A percentile compares a stretch with the other conserved stretches of the same genome.
Evolutionary conservation across 768 basidiomycete genomes (phyloP).

Genomic region (Russula sp.): DNA sequence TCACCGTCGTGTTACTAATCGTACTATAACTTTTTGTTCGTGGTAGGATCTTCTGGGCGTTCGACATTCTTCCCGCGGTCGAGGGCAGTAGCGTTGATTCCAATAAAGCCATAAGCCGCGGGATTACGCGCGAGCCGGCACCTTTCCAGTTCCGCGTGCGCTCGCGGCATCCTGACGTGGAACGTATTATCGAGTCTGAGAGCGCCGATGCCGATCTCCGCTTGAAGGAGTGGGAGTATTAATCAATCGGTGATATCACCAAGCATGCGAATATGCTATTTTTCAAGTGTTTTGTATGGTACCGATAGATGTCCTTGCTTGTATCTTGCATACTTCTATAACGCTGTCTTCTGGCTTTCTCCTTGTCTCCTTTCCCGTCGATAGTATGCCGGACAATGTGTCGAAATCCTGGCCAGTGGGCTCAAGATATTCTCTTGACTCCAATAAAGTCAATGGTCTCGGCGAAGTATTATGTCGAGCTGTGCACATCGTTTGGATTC

Average conservation of each 20-base stretch:
- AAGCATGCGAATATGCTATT: background rate
- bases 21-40: background rate
- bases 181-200: constrained; percentile 17
- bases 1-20: background rate
- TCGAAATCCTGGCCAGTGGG: too few species aligned
- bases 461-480: too few species aligned
- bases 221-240: constrained; percentile 22
- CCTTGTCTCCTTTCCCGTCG: too few species aligned
- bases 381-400: too few species aligned
- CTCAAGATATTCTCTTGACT: too few species aligned
- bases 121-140: constrained; percentile 11
- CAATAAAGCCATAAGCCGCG: background rate
- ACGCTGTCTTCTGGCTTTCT: too few species aligned
- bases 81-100: constrained; percentile 6
- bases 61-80: constrained; percentile 20
- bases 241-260: background rate
- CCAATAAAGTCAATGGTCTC: too few species aligned
- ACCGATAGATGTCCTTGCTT: too few species aligned
- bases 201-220: constrained; percentile 18
- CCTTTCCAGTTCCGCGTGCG: constrained; percentile 9
- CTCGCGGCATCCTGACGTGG: background rate
- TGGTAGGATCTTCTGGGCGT: constrained; percentile 29
- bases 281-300: background rate
- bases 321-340: too few species aligned
- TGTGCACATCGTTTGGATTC: too few species aligned